These are phyloP conservation scores for Chiua virens DNA, from an alignment of 768 basidiomycete species.

Conservation along the genomic window DNA sequence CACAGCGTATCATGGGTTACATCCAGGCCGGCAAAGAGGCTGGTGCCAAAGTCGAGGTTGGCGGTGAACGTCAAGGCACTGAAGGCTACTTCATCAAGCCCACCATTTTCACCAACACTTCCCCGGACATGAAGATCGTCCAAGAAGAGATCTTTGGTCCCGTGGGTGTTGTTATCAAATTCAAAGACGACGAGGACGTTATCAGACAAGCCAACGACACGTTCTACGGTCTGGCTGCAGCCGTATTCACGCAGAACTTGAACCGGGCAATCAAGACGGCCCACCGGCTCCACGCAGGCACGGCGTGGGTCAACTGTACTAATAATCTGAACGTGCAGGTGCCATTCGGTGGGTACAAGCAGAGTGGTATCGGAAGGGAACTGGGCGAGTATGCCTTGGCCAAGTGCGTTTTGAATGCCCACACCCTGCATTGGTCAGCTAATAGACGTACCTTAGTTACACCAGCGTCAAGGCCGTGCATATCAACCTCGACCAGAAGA, in stretches of 20 bases:
- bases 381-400: constrained; percentile 71
- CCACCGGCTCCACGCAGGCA: constrained; percentile 78
- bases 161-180: constrained; percentile 73
- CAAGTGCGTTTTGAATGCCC: constrained; percentile 38
- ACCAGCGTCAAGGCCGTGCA: constrained; percentile 32
- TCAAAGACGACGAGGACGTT: constrained; percentile 67
- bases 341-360: constrained; percentile 88
- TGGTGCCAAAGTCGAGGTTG: constrained; percentile 65
- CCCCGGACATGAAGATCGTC: constrained; percentile 72
- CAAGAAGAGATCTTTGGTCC: constrained; percentile 80
- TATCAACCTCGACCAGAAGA: constrained; percentile 44
- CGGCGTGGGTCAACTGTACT: constrained; percentile 58
- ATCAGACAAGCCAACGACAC: constrained; percentile 82
- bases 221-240: constrained; percentile 82
- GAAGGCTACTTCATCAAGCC: constrained; percentile 74
- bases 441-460: constrained; percentile 11
- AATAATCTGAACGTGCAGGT: constrained; percentile 38
- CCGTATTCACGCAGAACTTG: constrained; percentile 82
- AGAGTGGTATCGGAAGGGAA: constrained; percentile 80
- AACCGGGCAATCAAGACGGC: constrained; percentile 71
- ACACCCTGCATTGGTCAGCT: background rate
- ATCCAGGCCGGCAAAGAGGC: constrained; percentile 72
- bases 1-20: constrained; percentile 74
- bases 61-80: constrained; percentile 58
- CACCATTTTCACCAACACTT: constrained; percentile 71